phyloP scores from a whole-genome alignment of 2,329 filamentous ascomycete species.

The Pseudocercospora ulei region DNA sequence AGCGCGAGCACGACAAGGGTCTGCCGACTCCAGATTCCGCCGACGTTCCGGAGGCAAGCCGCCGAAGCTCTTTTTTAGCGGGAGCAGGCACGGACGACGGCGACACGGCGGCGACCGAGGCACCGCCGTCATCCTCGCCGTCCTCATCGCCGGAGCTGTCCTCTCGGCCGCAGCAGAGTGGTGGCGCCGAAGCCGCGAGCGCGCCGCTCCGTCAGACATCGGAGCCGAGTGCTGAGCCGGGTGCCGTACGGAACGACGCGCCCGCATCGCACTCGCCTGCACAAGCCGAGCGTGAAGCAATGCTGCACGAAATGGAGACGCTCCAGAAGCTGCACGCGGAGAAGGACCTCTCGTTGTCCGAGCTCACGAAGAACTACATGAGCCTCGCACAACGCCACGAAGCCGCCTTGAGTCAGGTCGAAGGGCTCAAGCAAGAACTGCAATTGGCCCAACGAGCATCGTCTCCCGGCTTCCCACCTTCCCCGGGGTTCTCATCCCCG shows the following conservation, averaged over 20 bases:
- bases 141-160: constrained; percentile 92
- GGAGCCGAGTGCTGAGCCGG: constrained; percentile 17
- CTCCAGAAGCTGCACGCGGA: constrained; percentile 62
- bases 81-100: constrained; percentile 60
- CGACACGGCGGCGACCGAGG: constrained; percentile 48
- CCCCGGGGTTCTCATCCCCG: constrained; percentile 17
- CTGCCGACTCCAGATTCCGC: constrained; percentile 3
- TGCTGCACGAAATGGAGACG: constrained; percentile 60
- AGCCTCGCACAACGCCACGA: constrained; percentile 73
- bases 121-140: constrained; percentile 67
- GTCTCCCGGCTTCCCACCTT: constrained; percentile 24
- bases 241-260: constrained; percentile 6
- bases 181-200: constrained; percentile 33
- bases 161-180: constrained; percentile 64
- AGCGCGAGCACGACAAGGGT: constrained; percentile 47
- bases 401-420: constrained; percentile 72
- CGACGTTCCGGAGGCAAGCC: constrained; percentile 46
- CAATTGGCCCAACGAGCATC: constrained; percentile 50
- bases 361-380: constrained; percentile 69
- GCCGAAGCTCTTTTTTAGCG: constrained; percentile 76
- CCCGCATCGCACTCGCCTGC: constrained; percentile 13
- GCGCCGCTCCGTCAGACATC: constrained; percentile 11
- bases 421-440: constrained; percentile 80
- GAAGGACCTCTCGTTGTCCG: constrained; percentile 63
- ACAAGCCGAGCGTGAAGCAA: constrained; percentile 47